phyloP scores from a whole-genome alignment of 768 basidiomycete genomes.

The Saitozyma sp. region DNA sequence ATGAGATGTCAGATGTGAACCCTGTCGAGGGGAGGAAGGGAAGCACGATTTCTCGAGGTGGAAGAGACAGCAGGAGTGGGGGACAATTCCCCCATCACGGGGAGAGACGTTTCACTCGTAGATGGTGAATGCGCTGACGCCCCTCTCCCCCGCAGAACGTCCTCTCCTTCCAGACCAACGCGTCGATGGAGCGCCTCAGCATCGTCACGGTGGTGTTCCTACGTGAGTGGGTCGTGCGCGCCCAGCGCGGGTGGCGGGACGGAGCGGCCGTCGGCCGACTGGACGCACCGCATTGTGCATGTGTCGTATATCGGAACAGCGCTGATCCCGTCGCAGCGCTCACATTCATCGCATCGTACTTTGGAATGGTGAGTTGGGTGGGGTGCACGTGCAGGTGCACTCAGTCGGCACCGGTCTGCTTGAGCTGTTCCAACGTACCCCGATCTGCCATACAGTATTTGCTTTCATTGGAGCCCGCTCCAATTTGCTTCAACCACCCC shows the following conservation, averaged over 20 bases:
- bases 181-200: slow-evolving; percentile 51
- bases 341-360: slow-evolving; percentile 38
- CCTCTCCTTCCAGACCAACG: slow-evolving; percentile 48
- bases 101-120: too few relatives aligned
- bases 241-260: neutral
- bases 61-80: too few relatives aligned
- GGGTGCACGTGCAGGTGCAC: neutral
- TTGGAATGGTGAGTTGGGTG: slow-evolving; percentile 38
- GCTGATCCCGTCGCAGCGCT: slow-evolving; percentile 6
- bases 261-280: too few relatives aligned
- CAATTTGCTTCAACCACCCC: too few relatives aligned
- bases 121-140: neutral
- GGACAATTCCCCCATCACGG: too few relatives aligned
- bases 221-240: slow-evolving; percentile 35
- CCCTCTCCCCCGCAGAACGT: slow-evolving; percentile 31
- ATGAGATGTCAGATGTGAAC: too few relatives aligned
- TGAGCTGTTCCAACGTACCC: too few relatives aligned
- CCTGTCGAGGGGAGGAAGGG: too few relatives aligned
- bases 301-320: neutral
- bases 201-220: slow-evolving; percentile 53
- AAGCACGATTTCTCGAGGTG: too few relatives aligned
- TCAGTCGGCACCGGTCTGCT: neutral
- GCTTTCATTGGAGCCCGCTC: too few relatives aligned
- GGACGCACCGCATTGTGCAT: neutral
- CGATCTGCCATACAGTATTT: too few relatives aligned